Evolutionary conservation across 2,329 filamentous ascomycete genomes (phyloP).

Genomic region (Penicillium crustosum): DNA sequence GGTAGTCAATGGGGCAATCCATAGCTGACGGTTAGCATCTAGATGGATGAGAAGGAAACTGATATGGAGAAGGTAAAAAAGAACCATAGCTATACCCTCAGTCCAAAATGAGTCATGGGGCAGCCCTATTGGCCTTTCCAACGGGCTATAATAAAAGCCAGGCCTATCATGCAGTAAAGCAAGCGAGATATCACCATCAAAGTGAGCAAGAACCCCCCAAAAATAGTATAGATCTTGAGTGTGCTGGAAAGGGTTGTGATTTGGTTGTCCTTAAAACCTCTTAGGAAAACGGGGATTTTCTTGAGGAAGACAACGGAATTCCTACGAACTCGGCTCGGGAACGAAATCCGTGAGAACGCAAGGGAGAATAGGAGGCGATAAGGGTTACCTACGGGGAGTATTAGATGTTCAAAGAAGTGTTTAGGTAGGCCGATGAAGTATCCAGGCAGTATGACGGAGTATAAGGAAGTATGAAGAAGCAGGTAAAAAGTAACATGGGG

Average conservation of each 20-base stretch:
- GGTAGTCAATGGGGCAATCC: background rate
- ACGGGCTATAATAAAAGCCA: background rate
- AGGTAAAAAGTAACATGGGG: conserved; percentile 11
- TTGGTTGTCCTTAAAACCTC: background rate
- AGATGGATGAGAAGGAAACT: conserved; percentile 5
- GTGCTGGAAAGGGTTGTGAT: background rate
- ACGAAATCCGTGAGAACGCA: conserved; percentile 2
- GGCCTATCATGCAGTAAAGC: background rate
- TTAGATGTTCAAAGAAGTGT: background rate
- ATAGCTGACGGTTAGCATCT: conserved; percentile 5
- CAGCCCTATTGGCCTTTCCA: background rate
- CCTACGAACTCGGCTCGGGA: background rate
- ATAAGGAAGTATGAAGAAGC: conserved; percentile 4
- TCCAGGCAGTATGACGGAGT: background rate
- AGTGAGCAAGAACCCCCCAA: background rate
- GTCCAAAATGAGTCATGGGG: background rate
- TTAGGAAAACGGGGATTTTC: background rate
- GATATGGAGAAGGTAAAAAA: background rate
- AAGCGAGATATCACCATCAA: background rate
- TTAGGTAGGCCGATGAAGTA: background rate
- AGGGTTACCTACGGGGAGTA: background rate
- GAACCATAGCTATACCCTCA: background rate
- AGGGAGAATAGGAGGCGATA: background rate
- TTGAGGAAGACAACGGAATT: background rate
- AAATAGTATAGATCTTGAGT: background rate